Percentiles rank a stretch among this genome's conserved stretches.
These are phyloP conservation scores for Colletotrichum musae DNA, from an alignment of 2,329 filamentous ascomycete species.

Conservation along the genomic window DNA sequence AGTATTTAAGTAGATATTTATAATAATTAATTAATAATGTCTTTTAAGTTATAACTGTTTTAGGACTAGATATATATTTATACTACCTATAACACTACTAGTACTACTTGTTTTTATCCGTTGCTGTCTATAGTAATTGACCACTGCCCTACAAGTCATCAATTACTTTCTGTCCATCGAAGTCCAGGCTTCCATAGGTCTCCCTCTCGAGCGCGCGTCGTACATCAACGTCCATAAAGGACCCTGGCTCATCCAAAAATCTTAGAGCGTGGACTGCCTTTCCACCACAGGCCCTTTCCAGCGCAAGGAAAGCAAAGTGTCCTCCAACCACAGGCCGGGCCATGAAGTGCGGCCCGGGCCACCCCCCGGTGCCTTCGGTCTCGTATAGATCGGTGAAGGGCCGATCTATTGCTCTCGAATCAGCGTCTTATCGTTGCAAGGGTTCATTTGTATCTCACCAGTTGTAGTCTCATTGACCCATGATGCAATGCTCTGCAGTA, in stretches of 20 bases:
- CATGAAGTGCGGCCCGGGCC: constrained; percentile 82
- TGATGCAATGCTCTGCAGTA: constrained; percentile 79
- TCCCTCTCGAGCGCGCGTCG: constrained; percentile 49
- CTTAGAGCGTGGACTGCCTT: constrained; percentile 71
- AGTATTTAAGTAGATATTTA: not conserved
- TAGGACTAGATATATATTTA: not conserved
- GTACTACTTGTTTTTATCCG: not conserved
- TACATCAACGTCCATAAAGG: constrained; percentile 52
- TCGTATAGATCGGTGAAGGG: constrained; percentile 88
- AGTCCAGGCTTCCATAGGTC: constrained; percentile 39
- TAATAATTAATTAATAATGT: not conserved
- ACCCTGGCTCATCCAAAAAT: constrained; percentile 59
- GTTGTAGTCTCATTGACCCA: constrained; percentile 90
- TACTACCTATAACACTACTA: not conserved
- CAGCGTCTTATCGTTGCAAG: not conserved
- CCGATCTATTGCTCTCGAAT: constrained; percentile 62
- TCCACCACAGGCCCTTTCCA: constrained; percentile 84
- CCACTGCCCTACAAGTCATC: constrained; percentile 24
- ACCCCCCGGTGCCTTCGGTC: constrained; percentile 83
- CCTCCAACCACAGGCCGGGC: constrained; percentile 87
- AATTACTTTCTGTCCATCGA: not conserved
- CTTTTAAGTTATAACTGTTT: not conserved
- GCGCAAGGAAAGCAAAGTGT: constrained; percentile 87
- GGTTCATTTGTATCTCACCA: constrained; percentile 54
- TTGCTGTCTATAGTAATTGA: not conserved